Conservation (phyloP, 1,284 basidiomycete species). For the Neonothopanus nambi region DNA sequence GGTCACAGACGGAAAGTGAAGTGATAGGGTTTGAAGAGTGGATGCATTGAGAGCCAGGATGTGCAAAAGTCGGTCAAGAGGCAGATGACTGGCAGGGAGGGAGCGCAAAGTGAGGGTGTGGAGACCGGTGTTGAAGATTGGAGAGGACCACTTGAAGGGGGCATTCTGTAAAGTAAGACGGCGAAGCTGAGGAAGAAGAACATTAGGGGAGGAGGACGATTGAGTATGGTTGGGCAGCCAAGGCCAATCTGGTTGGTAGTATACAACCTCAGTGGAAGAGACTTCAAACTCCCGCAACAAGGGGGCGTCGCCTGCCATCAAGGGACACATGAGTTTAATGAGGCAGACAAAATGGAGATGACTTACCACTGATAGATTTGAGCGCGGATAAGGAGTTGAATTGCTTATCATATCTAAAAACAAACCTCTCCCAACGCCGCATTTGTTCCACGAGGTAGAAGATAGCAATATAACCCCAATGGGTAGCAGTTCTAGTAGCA, state of each 20-base stretch:
- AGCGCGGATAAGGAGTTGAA: slow-evolving; percentile 70
- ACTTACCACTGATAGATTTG: slow-evolving; percentile 65
- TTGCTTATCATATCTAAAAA: slow-evolving; percentile 74
- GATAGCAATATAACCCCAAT: slow-evolving; percentile 78
- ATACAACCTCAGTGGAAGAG: slow-evolving; percentile 63
- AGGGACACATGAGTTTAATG: slow-evolving; percentile 12
- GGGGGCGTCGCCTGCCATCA: slow-evolving; percentile 60
- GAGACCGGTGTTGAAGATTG: slow-evolving; percentile 59
- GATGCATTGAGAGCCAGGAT: slow-evolving; percentile 57
- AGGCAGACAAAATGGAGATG: not conserved
- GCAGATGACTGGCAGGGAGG: slow-evolving; percentile 59
- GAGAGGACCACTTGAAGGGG: slow-evolving; percentile 74
- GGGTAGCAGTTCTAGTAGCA: slow-evolving; percentile 40
- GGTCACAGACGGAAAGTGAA: slow-evolving; percentile 61
- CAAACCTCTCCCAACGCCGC: slow-evolving; percentile 76
- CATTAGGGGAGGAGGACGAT: slow-evolving; percentile 24
- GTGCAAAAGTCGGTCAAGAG: slow-evolving; percentile 63
- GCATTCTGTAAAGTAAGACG: slow-evolving; percentile 65
- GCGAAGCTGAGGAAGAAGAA: slow-evolving; percentile 44
- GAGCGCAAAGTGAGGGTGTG: slow-evolving; percentile 60
- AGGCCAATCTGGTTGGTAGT: slow-evolving; percentile 57
- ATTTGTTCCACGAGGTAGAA: slow-evolving; percentile 77
- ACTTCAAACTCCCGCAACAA: slow-evolving; percentile 74
- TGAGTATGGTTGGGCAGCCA: slow-evolving; percentile 62
- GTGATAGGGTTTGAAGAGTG: slow-evolving; percentile 50